These are phyloP conservation scores for Macrocybe sp. DNA, from an alignment of 1,284 basidiomycete species.

Conservation along the genomic window DNA sequence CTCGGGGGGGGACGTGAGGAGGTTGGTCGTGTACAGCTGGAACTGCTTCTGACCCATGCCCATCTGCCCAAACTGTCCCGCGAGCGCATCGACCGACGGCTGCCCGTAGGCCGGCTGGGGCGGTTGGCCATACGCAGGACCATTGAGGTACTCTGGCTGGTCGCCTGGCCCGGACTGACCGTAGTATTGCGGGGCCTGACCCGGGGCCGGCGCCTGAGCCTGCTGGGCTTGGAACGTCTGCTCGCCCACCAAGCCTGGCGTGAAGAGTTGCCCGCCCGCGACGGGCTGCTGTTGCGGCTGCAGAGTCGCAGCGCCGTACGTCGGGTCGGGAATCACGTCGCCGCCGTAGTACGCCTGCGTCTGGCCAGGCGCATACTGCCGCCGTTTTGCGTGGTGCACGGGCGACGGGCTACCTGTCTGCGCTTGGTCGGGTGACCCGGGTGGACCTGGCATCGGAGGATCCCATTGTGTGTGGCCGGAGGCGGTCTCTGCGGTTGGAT, in stretches of 20 bases:
- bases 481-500: slow-evolving; percentile 34
- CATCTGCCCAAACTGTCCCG: slow-evolving; percentile 88
- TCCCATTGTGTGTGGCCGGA: slow-evolving; percentile 49
- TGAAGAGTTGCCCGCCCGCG: slow-evolving; percentile 70
- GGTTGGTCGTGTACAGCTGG: slow-evolving; percentile 78
- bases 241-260: slow-evolving; percentile 71
- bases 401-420: slow-evolving; percentile 35
- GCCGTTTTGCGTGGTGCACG: slow-evolving; percentile 52
- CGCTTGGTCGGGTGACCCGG: slow-evolving; percentile 33
- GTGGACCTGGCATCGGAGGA: slow-evolving; percentile 32
- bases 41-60: slow-evolving; percentile 72
- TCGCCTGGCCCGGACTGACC: slow-evolving; percentile 39
- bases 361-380: slow-evolving; percentile 88
- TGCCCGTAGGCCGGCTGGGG: slow-evolving; percentile 4
- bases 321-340: slow-evolving; percentile 37
- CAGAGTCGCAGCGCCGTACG: slow-evolving; percentile 28
- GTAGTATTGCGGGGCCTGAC: slow-evolving; percentile 41
- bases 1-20: slow-evolving; percentile 88
- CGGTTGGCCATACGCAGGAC: slow-evolving; percentile 29
- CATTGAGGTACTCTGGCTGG: slow-evolving; percentile 54
- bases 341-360: slow-evolving; percentile 81
- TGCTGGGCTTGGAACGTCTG: slow-evolving; percentile 59
- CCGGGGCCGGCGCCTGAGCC: slow-evolving; percentile 27
- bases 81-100: slow-evolving; percentile 52
- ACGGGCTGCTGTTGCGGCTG: slow-evolving; percentile 38